Evolutionary conservation across 768 basidiomycete genomes (phyloP), one percentile per base, ranked within the genome.

Genomic region (Naganishia randhawae): DNA sequence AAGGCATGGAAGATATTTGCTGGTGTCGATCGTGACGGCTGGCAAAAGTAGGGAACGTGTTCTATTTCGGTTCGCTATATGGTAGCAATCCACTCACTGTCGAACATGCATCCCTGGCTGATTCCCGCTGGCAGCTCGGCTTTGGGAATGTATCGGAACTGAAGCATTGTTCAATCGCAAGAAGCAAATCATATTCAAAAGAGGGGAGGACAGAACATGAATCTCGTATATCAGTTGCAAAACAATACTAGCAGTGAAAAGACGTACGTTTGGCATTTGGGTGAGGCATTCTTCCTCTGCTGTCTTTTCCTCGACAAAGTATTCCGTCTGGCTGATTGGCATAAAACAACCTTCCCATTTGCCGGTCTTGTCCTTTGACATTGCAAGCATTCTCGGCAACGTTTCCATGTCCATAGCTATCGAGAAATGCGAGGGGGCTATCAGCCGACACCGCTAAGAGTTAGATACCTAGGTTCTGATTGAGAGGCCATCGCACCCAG

Each of bases 21-120:
- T 52, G 0, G 80, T 78, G 14, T 77, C 78, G 69, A 81, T 79
- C 19, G 80, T 80, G n/a, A 81, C 45, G 17, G 80, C 79, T 78
- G 78, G 77, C 76, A 45, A 73, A 73, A 68, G 77, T 67, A 31
- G 76, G 73, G 48, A 77, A 19, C 37, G 25, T 45, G 27, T 8
- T 19, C 11, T 13, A 19, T 37, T 17, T 52, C 45, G 41, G 8
- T 5, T 5, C 54, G 8, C n/a, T n/a, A 17, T 32, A n/a, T 45
- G 31, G 27, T 19, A 22, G 27, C 11, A 25, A 29, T 13, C n/a
- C 13, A 63, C 67, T 32, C 37, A 68, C 67, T 68, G 35, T 68
- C 50, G 37, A 68, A 68, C 2, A 42, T 35, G 57, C 45, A 57
- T 22, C 67, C 67, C 27, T 68, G 55, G 10, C n/a, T n/a, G 16